These are phyloP conservation scores for apple (Malus domestica) DNA, from an alignment of 306 rosid species.

Conservation along the genomic window ASM211411v1 NC_041789.1:32300001-32300500, in stretches of 20 bases:
- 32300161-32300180: slow-evolving; percentile 54
- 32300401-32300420: background rate
- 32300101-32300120: background rate
- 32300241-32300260: background rate
- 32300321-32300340: slow-evolving; percentile 91
- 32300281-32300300: slow-evolving; percentile 35
- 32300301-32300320: slow-evolving; percentile 79
- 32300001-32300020: background rate
- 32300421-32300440: background rate
- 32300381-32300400: background rate
- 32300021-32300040: background rate
- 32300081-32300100: background rate
- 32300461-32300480: background rate
- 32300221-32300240: slow-evolving; percentile 3
- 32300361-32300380: slow-evolving; percentile 25
- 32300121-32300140: background rate
- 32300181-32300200: slow-evolving; percentile 91
- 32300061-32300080: background rate
- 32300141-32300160: background rate
- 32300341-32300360: slow-evolving; percentile 67
- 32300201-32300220: slow-evolving; percentile 93
- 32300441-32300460: background rate
- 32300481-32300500: background rate
- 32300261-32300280: background rate
- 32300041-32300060: background rate